phyloP scores from a whole-genome alignment of 148 eudicot species.

The Rhododendron mucronatum region DNA sequence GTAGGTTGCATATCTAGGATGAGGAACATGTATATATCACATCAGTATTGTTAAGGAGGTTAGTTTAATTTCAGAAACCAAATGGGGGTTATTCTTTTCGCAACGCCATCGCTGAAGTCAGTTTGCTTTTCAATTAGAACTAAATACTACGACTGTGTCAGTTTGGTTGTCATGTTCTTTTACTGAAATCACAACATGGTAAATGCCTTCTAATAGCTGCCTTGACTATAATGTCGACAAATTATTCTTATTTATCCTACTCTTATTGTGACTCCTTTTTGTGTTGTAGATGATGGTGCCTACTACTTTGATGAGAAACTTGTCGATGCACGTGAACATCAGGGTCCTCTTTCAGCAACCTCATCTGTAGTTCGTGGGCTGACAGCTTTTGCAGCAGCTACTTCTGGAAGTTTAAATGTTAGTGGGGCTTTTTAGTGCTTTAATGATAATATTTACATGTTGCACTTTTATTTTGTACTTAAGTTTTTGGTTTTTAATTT shows the following conservation, averaged over 20 bases:
- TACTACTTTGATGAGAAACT: conserved; percentile 84
- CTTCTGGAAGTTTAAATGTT: conserved; percentile 71
- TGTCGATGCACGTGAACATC: conserved; percentile 54
- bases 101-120: neutral
- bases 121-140: neutral
- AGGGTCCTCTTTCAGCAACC: conserved; percentile 77
- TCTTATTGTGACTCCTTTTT: neutral
- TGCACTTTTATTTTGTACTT: neutral
- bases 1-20: neutral
- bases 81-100: neutral
- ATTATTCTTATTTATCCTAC: neutral
- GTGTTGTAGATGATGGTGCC: conserved; percentile 76
- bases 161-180: neutral
- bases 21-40: neutral
- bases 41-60: neutral
- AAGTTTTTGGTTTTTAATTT: conserved; percentile 15
- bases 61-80: neutral
- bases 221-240: neutral
- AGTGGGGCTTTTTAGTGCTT: conserved; percentile 13
- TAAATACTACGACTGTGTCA: neutral
- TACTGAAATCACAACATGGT: neutral
- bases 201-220: neutral
- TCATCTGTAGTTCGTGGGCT: conserved; percentile 80
- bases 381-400: conserved; percentile 62
- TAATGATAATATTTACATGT: neutral